Percentiles rank a stretch among this genome's conserved stretches.
These are phyloP conservation scores for Tricholoma matsutake DNA, from an alignment of 768 basidiomycete genomes.

Conservation along the genomic window DNA sequence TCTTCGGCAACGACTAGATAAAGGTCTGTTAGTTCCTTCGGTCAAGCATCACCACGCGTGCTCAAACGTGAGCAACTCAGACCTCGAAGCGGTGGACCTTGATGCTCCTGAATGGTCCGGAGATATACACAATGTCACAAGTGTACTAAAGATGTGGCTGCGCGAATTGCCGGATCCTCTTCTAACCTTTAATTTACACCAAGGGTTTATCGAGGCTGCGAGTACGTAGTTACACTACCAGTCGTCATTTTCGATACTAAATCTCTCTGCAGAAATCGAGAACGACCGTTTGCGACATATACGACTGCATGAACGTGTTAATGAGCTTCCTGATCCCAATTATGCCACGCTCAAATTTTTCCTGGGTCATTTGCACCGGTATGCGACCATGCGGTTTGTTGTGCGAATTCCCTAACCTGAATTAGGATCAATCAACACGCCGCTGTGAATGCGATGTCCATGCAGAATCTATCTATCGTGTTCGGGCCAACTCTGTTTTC, in stretches of 20 bases:
- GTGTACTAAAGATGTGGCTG: conserved; percentile 93
- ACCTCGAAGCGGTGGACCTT: conserved; percentile 84
- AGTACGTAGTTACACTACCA: conserved; percentile 50
- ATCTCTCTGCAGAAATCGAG: conserved; percentile 63
- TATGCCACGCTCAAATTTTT: conserved; percentile 96
- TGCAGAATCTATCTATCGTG: conserved; percentile 91
- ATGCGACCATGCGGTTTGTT: conserved; percentile 18
- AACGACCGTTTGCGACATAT: conserved; percentile 96
- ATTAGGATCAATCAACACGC: conserved; percentile 73
- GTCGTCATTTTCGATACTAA: conserved; percentile 1
- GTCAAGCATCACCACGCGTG: not conserved
- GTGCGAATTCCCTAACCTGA: not conserved
- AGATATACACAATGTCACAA: conserved; percentile 96
- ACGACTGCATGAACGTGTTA: conserved; percentile 93
- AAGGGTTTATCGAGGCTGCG: conserved; percentile 93
- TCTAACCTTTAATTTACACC: conserved; percentile 78
- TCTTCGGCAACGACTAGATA: conserved; percentile 81
- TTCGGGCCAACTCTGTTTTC: conserved; percentile 98
- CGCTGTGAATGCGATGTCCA: conserved; percentile 84
- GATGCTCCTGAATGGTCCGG: conserved; percentile 86
- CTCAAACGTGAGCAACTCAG: conserved; percentile 29
- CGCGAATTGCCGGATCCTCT: conserved; percentile 94
- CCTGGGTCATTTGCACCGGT: conserved; percentile 92
- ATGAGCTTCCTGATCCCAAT: conserved; percentile 97
- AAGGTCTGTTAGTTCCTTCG: conserved; percentile 46